These are phyloP conservation scores for Actinomucor elegans DNA, from an alignment of 371 early-diverging fungal species.

Conservation along the genomic window DNA sequence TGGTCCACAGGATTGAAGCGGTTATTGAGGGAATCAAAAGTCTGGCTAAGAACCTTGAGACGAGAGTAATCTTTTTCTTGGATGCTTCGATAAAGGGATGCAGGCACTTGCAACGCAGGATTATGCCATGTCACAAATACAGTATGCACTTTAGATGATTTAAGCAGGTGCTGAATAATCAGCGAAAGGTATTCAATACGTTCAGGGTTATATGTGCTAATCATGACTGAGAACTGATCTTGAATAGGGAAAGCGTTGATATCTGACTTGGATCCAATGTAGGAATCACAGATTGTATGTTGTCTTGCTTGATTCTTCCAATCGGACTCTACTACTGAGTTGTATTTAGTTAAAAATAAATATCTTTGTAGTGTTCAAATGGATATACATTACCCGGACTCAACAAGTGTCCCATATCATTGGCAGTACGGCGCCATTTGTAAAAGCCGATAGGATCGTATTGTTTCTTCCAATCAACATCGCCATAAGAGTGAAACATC, in stretches of 20 bases:
- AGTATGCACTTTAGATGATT: constrained; percentile 28
- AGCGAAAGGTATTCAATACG: constrained; percentile 38
- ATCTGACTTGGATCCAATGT: not conserved
- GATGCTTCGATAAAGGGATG: constrained; percentile 13
- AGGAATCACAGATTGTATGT: constrained; percentile 12
- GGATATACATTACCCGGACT: constrained; percentile 1
- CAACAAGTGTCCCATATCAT: constrained; percentile 11
- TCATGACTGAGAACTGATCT: constrained; percentile 44
- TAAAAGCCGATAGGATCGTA: constrained; percentile 32
- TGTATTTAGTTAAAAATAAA: not conserved
- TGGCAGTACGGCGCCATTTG: constrained; percentile 25
- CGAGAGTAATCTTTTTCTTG: constrained; percentile 11
- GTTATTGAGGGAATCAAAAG: constrained; percentile 45
- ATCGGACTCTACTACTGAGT: not conserved
- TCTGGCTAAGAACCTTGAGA: constrained; percentile 29
- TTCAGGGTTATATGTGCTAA: constrained; percentile 51
- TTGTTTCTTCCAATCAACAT: constrained; percentile 27
- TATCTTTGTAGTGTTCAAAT: not conserved
- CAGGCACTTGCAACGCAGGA: constrained; percentile 31
- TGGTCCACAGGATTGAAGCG: constrained; percentile 39
- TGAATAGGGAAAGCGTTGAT: constrained; percentile 14
- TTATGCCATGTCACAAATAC: constrained; percentile 57
- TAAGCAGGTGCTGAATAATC: constrained; percentile 34
- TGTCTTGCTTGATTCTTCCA: constrained; percentile 21
- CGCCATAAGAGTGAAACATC: constrained; percentile 28